Conservation (phyloP, 2,329 filamentous ascomycete genomes). For the Chaetoscypha palmicola region DNA sequence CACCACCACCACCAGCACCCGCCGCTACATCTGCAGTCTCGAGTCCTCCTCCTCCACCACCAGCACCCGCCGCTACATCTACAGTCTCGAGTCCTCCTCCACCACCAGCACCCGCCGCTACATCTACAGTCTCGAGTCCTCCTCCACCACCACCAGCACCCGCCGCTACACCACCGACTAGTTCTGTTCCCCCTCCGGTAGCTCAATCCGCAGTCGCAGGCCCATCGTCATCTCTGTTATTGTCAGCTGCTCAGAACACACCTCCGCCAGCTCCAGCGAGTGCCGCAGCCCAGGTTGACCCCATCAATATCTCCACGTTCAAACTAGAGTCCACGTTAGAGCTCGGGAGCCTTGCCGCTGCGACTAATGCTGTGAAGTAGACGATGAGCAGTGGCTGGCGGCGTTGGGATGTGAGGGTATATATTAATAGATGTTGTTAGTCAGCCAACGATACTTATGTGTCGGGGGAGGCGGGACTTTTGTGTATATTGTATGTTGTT, state of each 20-base stretch:
- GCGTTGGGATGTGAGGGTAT: no score
- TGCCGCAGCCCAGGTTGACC: conserved; percentile 2
- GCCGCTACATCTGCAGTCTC: neutral
- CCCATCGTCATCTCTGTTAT: neutral
- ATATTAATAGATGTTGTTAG: conserved; percentile 1
- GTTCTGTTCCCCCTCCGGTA: neutral
- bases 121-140: no score
- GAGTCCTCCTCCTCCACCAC: neutral
- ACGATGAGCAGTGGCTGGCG: no score
- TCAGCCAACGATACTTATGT: no score
- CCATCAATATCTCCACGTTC: conserved; percentile 28
- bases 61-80: neutral
- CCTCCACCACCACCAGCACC: conserved; percentile 1
- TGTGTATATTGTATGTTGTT: neutral
- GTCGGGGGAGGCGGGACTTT: conserved; percentile 7
- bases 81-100: neutral
- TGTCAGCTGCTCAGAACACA: neutral
- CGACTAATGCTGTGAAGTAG: conserved; percentile 8
- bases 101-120: neutral
- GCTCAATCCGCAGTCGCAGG: conserved; percentile 3
- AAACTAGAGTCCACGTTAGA: conserved; percentile 24
- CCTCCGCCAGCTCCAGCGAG: conserved; percentile 1
- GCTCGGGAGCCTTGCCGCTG: conserved; percentile 25
- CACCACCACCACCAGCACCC: neutral
- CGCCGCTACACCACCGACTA: neutral